Evolutionary conservation across 345 rosid species (phyloP).

Genomic region (Mallotus nudiflorus): DNA sequence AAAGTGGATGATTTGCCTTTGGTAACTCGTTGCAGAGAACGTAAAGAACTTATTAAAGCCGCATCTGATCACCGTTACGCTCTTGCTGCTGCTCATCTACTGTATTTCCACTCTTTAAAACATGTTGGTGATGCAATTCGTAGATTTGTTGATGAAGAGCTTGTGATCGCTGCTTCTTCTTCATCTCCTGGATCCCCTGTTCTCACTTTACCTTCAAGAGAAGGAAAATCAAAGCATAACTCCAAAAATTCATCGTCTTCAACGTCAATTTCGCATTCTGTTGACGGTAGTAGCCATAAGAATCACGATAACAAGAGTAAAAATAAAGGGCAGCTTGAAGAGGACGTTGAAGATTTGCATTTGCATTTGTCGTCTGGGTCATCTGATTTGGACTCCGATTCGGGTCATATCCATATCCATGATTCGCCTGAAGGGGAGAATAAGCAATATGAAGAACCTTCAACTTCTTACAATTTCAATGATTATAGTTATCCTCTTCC

Average conservation of each 20-base stretch:
- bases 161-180: slow-evolving; percentile 49
- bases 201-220: slow-evolving; percentile 76
- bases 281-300: background rate
- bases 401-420: slow-evolving; percentile 58
- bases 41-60: slow-evolving; percentile 65
- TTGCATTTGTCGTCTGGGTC: slow-evolving; percentile 67
- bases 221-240: slow-evolving; percentile 47
- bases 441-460: slow-evolving; percentile 7
- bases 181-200: slow-evolving; percentile 63
- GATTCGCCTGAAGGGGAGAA: slow-evolving; percentile 23
- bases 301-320: slow-evolving; percentile 16
- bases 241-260: slow-evolving; percentile 58
- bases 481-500: slow-evolving; percentile 14
- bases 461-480: slow-evolving; percentile 24
- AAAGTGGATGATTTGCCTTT: slow-evolving; percentile 74
- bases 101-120: slow-evolving; percentile 66
- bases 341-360: slow-evolving; percentile 48
- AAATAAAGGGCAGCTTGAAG: slow-evolving; percentile 30
- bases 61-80: slow-evolving; percentile 73
- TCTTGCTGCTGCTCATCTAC: slow-evolving; percentile 83
- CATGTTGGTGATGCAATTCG: slow-evolving; percentile 80
- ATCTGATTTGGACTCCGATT: slow-evolving; percentile 46
- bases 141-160: slow-evolving; percentile 78
- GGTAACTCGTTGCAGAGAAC: slow-evolving; percentile 73
- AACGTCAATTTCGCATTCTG: slow-evolving; percentile 63